Conservation (phyloP, 176 grass and related monocot genomes). For the Triticum turgidum region DNA sequence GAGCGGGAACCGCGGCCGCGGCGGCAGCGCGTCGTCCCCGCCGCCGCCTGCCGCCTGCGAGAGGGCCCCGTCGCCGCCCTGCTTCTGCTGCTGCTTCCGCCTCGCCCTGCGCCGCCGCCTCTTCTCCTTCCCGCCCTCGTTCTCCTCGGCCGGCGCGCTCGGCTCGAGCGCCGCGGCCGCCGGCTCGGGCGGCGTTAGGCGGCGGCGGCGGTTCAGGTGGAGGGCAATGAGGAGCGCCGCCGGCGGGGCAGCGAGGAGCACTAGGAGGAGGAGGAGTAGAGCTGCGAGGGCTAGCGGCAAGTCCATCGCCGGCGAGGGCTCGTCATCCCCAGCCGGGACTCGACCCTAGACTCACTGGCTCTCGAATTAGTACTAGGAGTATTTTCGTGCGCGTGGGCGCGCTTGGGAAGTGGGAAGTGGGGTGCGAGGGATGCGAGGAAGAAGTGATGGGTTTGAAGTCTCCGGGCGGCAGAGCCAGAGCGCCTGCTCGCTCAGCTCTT, state of each 20-base stretch:
- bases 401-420: neutral
- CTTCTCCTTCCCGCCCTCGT: conserved; percentile 2
- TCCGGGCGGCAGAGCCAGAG: neutral
- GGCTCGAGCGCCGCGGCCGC: neutral
- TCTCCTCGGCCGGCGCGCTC: neutral
- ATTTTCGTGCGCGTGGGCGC: neutral
- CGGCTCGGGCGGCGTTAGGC: neutral
- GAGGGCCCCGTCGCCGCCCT: neutral
- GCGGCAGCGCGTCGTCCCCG: conserved; percentile 3
- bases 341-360: neutral
- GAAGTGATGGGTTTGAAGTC: neutral
- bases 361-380: no score
- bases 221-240: neutral
- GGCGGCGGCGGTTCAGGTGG: neutral
- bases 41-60: conserved; percentile 10
- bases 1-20: conserved; percentile 60
- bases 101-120: conserved; percentile 44
- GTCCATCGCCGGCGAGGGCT: conserved; percentile 48
- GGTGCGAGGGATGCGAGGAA: neutral
- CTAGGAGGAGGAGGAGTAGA: conserved; percentile 15
- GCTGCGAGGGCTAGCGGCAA: conserved; percentile 12
- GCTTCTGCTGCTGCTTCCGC: conserved; percentile 31
- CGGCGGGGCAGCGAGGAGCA: neutral
- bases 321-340: conserved; percentile 45
- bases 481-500: neutral